Evolutionary conservation across 1,284 basidiomycete genomes (phyloP), one percentile per base, ranked within the genome.

Genomic region (Pascua sp.): DNA sequence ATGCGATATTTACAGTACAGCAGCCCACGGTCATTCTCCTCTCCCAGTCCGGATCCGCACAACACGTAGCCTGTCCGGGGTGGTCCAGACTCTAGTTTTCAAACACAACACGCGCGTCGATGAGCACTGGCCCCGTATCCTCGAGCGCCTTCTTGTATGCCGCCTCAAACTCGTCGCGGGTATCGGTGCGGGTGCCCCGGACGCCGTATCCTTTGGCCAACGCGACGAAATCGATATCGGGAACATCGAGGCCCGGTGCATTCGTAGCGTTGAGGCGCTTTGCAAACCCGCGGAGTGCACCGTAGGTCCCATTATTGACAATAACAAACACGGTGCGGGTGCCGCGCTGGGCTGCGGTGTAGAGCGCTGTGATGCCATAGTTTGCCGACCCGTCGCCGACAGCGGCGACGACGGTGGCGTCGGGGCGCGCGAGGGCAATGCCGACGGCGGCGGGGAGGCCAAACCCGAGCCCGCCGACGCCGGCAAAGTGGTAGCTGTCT

Each of bases 141-240:
- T 13, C 16, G 13, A 60, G 41, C 1, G 58, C 58, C 10, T 18
- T 37, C 11, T 10, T 12, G 42, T 60, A 60, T 11, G 54, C 58
- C 13, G 7, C 12, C 18, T 56, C 54, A n/a, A 60, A 56, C 48
- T 51, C 54, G 15, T 17, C 41, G n/a, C 40, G 18, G 11, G 48
- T 56, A 1, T 10, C 15, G 7, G 49, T 48, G 3, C 38, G 15
- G 0, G 44, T 40, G 1, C 55, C 59, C 0, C 55, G 55, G 12
- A 60, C 59, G 13, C 59, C 59, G 38, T 60, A 60, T 4, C 59
- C 59, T 4, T 56, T 12, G 3, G 55, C 55, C 38, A 60, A 49
- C 5, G 15, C 4, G 44, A 54, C 49, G 46, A 56, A 60, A 49
- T 60, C 55, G 46, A 60, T 60, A 7, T 55, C 59, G 4, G 55